Conservation (phyloP, 176 grass and related monocot genomes). For the Lolium rigidum region DNA sequence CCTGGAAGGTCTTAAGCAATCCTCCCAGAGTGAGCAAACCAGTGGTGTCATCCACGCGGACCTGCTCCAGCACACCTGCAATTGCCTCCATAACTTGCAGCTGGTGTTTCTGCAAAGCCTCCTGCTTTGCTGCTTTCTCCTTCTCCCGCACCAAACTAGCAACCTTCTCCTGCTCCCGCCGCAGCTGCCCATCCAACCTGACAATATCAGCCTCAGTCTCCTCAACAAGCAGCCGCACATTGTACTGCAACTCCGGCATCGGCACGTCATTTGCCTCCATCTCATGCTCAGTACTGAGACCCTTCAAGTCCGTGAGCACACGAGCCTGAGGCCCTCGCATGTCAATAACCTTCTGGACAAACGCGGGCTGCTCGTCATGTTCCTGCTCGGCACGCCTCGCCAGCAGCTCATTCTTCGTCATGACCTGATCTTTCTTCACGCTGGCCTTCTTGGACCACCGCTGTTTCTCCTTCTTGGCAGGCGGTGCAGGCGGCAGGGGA, state of each 20-base stretch:
- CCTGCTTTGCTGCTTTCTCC: slow-evolving; percentile 66
- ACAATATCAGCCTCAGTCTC: slow-evolving; percentile 69
- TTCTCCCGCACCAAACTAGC: slow-evolving; percentile 69
- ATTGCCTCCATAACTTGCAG: slow-evolving; percentile 74
- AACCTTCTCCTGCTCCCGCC: slow-evolving; percentile 67
- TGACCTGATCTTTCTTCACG: slow-evolving; percentile 47
- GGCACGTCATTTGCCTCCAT: slow-evolving; percentile 76
- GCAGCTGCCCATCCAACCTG: slow-evolving; percentile 65
- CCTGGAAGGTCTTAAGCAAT: slow-evolving; percentile 60
- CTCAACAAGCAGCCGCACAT: slow-evolving; percentile 74
- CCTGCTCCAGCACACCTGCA: slow-evolving; percentile 60
- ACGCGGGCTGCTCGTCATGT: slow-evolving; percentile 53
- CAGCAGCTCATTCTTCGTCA: slow-evolving; percentile 73
- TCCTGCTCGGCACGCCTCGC: slow-evolving; percentile 58
- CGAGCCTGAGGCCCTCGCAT: slow-evolving; percentile 78
- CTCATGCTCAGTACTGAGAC: slow-evolving; percentile 68
- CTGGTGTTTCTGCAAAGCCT: slow-evolving; percentile 59
- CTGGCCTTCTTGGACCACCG: slow-evolving; percentile 69
- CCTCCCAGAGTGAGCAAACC: slow-evolving; percentile 66
- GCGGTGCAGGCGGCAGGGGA: not conserved
- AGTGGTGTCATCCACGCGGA: slow-evolving; percentile 54
- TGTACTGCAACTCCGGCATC: slow-evolving; percentile 81
- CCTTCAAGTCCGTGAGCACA: slow-evolving; percentile 67
- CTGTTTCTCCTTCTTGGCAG: slow-evolving; percentile 50
- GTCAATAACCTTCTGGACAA: slow-evolving; percentile 79